phyloP scores from a whole-genome alignment of 768 basidiomycete genomes.

The Calocybe cyanea region DNA sequence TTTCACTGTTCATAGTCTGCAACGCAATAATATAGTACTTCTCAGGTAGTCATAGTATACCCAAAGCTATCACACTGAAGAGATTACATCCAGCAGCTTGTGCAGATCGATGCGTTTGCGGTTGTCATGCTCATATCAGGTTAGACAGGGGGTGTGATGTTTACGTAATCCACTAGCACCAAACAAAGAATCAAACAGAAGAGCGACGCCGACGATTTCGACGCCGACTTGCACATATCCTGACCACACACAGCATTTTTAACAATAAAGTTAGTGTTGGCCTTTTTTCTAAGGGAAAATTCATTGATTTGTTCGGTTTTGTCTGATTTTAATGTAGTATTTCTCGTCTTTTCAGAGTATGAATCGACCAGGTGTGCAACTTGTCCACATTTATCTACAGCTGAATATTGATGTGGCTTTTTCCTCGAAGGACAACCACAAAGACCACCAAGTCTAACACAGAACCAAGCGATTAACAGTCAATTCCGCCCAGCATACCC shows the following conservation, averaged over 20 bases:
- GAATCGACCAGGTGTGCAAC: constrained; percentile 57
- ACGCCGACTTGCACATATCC: constrained; percentile 14
- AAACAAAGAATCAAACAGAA: constrained; percentile 38
- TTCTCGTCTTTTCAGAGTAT: constrained; percentile 34
- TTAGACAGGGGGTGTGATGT: background rate
- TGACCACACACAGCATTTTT: constrained; percentile 12
- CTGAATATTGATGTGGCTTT: constrained; percentile 23
- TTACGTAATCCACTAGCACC: constrained; percentile 21
- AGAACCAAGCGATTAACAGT: constrained; percentile 56
- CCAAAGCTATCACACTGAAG: no score
- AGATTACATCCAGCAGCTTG: no score
- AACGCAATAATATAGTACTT: no score
- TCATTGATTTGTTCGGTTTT: background rate
- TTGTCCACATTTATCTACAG: constrained; percentile 13
- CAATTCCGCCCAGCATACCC: constrained; percentile 62
- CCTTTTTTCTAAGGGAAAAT: background rate
- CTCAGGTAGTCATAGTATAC: no score
- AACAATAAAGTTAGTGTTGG: constrained; percentile 8
- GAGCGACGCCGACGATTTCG: constrained; percentile 9
- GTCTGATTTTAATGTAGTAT: constrained; percentile 26
- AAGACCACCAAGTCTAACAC: constrained; percentile 70
- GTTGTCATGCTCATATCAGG: no score
- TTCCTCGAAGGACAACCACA: constrained; percentile 66
- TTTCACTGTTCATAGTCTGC: no score
- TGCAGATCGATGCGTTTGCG: no score